phyloP scores from a whole-genome alignment of 2,329 filamentous ascomycete species.

The Colletotrichum neosansevieriae region DNA sequence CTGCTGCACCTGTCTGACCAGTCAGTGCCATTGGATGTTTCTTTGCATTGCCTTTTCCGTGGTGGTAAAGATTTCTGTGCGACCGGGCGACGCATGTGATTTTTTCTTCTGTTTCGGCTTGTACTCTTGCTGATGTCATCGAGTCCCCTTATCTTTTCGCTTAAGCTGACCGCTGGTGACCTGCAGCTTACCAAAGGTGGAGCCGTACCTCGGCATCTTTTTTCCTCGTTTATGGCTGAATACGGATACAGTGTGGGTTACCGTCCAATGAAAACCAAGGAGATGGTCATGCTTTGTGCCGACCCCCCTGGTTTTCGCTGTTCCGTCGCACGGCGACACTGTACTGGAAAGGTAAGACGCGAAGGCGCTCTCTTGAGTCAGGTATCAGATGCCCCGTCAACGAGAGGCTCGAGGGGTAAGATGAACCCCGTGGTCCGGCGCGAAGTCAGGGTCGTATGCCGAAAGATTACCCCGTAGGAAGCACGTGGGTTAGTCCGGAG shows the following conservation, averaged over 20 bases:
- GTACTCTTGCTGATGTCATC: slow-evolving; percentile 36
- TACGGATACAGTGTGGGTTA: no score
- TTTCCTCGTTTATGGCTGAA: neutral
- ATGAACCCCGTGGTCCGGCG: neutral
- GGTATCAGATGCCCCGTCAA: slow-evolving; percentile 9
- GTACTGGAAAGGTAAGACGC: neutral
- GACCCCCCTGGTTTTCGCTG: neutral
- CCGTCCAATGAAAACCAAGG: slow-evolving; percentile 15
- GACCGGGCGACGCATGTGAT: slow-evolving; percentile 34
- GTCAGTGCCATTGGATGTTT: slow-evolving; percentile 19
- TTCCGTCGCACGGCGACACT: slow-evolving; percentile 7
- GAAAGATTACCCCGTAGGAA: neutral
- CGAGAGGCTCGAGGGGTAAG: neutral
- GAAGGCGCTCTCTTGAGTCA: neutral
- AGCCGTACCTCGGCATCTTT: slow-evolving; percentile 35
- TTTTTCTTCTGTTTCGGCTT: slow-evolving; percentile 26
- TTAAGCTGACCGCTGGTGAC: neutral
- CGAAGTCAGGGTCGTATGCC: neutral
- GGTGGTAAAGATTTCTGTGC: neutral
- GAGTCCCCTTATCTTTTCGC: neutral
- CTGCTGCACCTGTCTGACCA: slow-evolving; percentile 11
- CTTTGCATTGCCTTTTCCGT: neutral
- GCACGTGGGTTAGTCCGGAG: slow-evolving; percentile 14
- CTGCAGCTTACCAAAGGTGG: slow-evolving; percentile 26
- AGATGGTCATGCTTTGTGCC: slow-evolving; percentile 26